These are phyloP conservation scores for Penicillium sp. DNA, from an alignment of 2,329 filamentous ascomycete species.

Conservation along the genomic window DNA sequence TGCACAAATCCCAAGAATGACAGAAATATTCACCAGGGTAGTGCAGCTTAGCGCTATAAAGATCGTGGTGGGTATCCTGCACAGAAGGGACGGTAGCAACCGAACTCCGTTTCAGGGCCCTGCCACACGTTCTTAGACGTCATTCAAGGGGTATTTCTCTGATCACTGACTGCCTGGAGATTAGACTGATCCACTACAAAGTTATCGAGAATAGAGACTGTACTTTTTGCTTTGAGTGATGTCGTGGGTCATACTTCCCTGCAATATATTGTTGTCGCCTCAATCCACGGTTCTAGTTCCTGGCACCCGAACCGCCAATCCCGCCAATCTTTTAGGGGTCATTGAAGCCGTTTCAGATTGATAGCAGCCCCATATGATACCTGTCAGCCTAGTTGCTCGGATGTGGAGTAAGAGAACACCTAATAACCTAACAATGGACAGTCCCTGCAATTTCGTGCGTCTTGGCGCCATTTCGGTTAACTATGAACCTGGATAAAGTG, in stretches of 20 bases:
- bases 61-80: slow-evolving; percentile 6
- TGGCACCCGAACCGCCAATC: slow-evolving; percentile 6
- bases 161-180: no score
- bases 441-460: not conserved
- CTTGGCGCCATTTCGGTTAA: not conserved
- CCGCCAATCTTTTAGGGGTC: not conserved
- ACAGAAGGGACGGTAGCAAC: slow-evolving; percentile 8
- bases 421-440: not conserved
- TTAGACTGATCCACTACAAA: not conserved
- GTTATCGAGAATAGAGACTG: not conserved
- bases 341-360: slow-evolving; percentile 11
- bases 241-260: not conserved
- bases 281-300: slow-evolving; percentile 2
- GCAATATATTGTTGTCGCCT: not conserved
- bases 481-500: not conserved
- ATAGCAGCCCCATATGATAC: not conserved
- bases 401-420: not conserved
- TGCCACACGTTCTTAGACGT: not conserved
- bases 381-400: not conserved
- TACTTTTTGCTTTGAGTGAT: not conserved
- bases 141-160: not conserved
- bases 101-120: slow-evolving; percentile 9
- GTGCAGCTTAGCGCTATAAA: slow-evolving; percentile 12
- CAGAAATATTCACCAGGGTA: slow-evolving; percentile 1
- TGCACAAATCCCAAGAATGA: not conserved